A percentile compares a stretch with the other conserved stretches of the same genome.
phyloP scores from a whole-genome alignment of 2,329 filamentous ascomycete species.

The Epichloe coenophiala region DNA sequence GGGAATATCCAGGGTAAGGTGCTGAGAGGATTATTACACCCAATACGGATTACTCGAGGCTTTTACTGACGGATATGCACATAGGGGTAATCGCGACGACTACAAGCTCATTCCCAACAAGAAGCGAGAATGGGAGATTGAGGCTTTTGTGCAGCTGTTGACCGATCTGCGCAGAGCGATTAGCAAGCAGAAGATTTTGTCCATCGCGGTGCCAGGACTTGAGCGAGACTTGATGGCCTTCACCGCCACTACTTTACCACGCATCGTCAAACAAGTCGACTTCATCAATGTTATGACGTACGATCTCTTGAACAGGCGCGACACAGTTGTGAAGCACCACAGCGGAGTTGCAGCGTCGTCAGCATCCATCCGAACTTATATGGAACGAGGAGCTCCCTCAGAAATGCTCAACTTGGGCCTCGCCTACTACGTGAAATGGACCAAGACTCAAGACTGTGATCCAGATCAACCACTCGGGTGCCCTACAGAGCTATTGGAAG shows the following conservation, averaged over 20 bases:
- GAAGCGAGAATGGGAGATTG: slow-evolving; percentile 45
- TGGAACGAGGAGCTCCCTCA: slow-evolving; percentile 36
- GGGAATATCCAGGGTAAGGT: slow-evolving; percentile 43
- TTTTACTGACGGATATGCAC: background rate
- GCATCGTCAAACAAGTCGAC: slow-evolving; percentile 46
- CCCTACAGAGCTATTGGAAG: slow-evolving; percentile 41
- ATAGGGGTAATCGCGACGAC: slow-evolving; percentile 53
- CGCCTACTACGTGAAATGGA: slow-evolving; percentile 56
- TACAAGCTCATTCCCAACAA: slow-evolving; percentile 52
- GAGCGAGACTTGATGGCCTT: slow-evolving; percentile 55
- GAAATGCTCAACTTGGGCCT: slow-evolving; percentile 48
- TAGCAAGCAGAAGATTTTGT: slow-evolving; percentile 43
- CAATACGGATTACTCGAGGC: background rate
- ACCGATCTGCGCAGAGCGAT: slow-evolving; percentile 43
- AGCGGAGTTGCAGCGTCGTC: slow-evolving; percentile 44
- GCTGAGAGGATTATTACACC: background rate
- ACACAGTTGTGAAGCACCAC: slow-evolving; percentile 50
- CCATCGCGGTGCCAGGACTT: slow-evolving; percentile 54
- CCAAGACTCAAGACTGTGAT: slow-evolving; percentile 33
- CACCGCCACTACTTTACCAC: slow-evolving; percentile 41
- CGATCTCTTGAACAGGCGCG: slow-evolving; percentile 57
- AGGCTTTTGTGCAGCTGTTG: slow-evolving; percentile 49
- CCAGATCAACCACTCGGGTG: slow-evolving; percentile 36
- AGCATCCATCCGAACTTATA: slow-evolving; percentile 43
- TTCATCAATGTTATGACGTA: slow-evolving; percentile 60